Evolutionary conservation across 169 alveolate species (phyloP).

Genomic region (Cryptosporidium ryanae): DNA sequence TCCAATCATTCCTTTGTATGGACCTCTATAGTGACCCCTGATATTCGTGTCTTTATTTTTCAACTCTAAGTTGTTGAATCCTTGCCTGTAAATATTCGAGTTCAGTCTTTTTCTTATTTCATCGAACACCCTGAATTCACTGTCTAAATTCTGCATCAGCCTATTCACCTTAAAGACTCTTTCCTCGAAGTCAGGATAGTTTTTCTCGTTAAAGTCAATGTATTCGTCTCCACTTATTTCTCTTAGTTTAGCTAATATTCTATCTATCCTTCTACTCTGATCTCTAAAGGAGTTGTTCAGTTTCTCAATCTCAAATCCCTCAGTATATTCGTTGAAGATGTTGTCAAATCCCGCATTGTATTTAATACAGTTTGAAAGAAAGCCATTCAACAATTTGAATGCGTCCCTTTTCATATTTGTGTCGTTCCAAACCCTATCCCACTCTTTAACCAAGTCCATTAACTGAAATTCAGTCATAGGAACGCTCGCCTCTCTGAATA

Average conservation of each 20-base stretch:
- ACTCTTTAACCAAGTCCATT: conserved; percentile 2
- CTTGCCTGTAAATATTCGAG: conserved; percentile 3
- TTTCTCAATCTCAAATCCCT: conserved; percentile 4
- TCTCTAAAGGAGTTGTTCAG: conserved; percentile 3
- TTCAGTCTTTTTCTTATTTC: conserved; percentile 7
- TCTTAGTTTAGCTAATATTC: conserved; percentile 4
- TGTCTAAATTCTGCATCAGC: conserved; percentile 1
- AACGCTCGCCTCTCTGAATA: background rate
- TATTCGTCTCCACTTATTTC: conserved; percentile 1
- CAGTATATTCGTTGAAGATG: background rate
- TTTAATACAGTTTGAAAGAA: conserved; percentile 15
- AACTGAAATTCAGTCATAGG: conserved; percentile 11
- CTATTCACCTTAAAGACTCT: background rate
- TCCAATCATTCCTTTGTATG: too few species aligned
- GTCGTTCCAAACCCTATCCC: conserved; percentile 33
- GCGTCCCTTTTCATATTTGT: background rate
- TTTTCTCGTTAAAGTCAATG: conserved; percentile 3
- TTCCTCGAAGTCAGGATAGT: background rate
- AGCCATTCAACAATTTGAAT: conserved; percentile 22
- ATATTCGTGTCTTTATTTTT: background rate
- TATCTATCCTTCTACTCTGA: conserved; percentile 16
- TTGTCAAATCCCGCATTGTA: background rate
- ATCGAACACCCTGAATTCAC: conserved; percentile 8
- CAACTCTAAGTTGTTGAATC: background rate
- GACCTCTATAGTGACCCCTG: background rate